Conservation (phyloP, 345 rosid species). For the Gynandropsis gynandra region DNA sequence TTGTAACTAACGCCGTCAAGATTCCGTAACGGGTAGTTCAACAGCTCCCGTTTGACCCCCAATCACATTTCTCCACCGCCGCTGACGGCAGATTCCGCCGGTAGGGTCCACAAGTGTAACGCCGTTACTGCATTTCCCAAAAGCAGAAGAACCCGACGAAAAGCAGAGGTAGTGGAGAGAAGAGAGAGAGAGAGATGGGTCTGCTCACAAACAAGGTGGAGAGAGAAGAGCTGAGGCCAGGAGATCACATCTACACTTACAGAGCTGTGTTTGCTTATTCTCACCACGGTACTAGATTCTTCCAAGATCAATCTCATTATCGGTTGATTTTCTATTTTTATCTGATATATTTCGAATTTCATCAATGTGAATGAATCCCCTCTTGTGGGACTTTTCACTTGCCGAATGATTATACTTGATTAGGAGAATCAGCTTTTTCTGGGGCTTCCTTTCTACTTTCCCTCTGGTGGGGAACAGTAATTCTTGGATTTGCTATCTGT, state of each 20-base stretch:
- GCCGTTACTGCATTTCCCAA: no score
- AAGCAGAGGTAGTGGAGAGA: conserved; percentile 1
- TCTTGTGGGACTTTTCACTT: not conserved
- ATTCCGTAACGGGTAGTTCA: conserved; percentile 24
- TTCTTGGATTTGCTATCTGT: not conserved
- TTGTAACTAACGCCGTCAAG: conserved; percentile 25
- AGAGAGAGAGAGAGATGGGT: conserved; percentile 52
- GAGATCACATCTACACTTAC: conserved; percentile 96
- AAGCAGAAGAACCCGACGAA: conserved; percentile 6
- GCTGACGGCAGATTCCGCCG: conserved; percentile 26
- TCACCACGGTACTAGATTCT: conserved; percentile 65
- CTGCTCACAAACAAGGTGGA: conserved; percentile 71
- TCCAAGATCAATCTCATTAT: conserved; percentile 12
- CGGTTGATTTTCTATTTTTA: no score
- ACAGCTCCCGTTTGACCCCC: conserved; percentile 19
- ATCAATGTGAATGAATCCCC: conserved; percentile 28
- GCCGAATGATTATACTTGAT: not conserved
- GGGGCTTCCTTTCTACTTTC: no score
- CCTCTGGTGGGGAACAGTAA: no score
- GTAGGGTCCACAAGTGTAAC: conserved; percentile 22
- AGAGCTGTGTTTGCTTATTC: conserved; percentile 91
- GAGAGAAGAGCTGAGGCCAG: conserved; percentile 64
- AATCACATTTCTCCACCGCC: no score
- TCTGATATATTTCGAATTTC: conserved; percentile 10
- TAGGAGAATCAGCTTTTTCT: no score